phyloP scores from a whole-genome alignment of 1,284 basidiomycete genomes.

The Rhodotorula glutinis region DNA sequence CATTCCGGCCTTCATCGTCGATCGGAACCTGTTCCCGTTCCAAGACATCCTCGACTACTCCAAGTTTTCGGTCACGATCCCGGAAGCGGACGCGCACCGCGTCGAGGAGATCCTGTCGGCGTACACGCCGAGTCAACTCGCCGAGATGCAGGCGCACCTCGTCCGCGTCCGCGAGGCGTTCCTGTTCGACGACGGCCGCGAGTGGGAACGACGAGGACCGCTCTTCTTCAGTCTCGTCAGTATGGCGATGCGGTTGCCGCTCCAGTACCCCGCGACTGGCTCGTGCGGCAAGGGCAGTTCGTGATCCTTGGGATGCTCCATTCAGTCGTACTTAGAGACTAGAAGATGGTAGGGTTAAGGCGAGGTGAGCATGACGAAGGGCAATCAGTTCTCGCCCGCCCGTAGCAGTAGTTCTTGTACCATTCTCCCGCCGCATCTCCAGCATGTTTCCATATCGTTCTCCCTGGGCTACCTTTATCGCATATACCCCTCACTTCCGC shows the following conservation, averaged over 20 bases:
- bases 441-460: not conserved
- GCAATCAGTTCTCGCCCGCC: too few relatives aligned
- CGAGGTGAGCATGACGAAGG: too few relatives aligned
- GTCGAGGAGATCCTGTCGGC: slow-evolving; percentile 50
- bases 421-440: not conserved
- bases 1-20: slow-evolving; percentile 53
- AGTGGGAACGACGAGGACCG: slow-evolving; percentile 37
- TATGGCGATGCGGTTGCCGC: slow-evolving; percentile 49
- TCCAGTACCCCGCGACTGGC: slow-evolving; percentile 46
- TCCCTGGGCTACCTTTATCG: not conserved
- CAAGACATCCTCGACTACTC: slow-evolving; percentile 52
- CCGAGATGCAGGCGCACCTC: slow-evolving; percentile 51
- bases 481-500: not conserved
- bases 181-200: slow-evolving; percentile 45
- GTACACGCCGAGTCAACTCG: slow-evolving; percentile 48
- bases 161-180: slow-evolving; percentile 52
- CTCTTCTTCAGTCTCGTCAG: slow-evolving; percentile 51
- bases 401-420: too few relatives aligned
- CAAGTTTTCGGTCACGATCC: slow-evolving; percentile 51
- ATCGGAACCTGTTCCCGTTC: slow-evolving; percentile 52
- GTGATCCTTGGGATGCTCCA: too few relatives aligned
- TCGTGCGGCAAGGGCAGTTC: not conserved
- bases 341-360: too few relatives aligned
- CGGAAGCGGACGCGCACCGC: slow-evolving; percentile 51
- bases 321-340: too few relatives aligned